Evolutionary conservation across 2,329 filamentous ascomycete genomes (phyloP).

Genomic region (Penicillium sp.): DNA sequence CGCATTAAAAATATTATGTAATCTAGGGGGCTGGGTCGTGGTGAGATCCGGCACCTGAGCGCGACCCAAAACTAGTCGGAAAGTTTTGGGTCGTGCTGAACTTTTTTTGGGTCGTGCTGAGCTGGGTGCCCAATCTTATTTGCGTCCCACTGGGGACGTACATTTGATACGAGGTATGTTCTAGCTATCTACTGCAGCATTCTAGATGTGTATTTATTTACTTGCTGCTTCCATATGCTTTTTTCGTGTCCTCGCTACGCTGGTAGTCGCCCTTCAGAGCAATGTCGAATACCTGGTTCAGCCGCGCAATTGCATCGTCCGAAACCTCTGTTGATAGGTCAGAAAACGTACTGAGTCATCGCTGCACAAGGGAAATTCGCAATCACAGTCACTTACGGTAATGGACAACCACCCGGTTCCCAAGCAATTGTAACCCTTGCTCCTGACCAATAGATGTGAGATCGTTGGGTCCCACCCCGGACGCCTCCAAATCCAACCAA

Average conservation of each 20-base stretch:
- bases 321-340: slow-evolving; percentile 61
- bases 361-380: background rate
- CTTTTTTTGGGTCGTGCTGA: too few relatives aligned
- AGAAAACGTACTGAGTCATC: slow-evolving; percentile 25
- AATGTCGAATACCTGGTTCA: slow-evolving; percentile 62
- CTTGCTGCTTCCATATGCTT: slow-evolving; percentile 43
- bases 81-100: too few relatives aligned
- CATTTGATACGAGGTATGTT: background rate
- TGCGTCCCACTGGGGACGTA: background rate
- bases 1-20: too few relatives aligned
- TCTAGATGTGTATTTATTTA: background rate
- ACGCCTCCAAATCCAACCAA: slow-evolving; percentile 75
- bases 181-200: background rate
- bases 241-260: slow-evolving; percentile 40
- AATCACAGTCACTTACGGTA: slow-evolving; percentile 65
- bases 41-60: too few relatives aligned
- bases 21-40: too few relatives aligned
- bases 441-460: slow-evolving; percentile 62
- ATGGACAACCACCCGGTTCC: slow-evolving; percentile 70
- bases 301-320: slow-evolving; percentile 64
- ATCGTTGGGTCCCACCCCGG: slow-evolving; percentile 59
- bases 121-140: too few relatives aligned
- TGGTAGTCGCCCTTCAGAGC: slow-evolving; percentile 43
- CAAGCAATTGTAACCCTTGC: slow-evolving; percentile 63
- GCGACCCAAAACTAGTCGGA: too few relatives aligned